These are phyloP conservation scores for Ophidiomyces ophidiicola DNA, from an alignment of 2,329 filamentous ascomycete genomes.

Conservation along the genomic window DNA sequence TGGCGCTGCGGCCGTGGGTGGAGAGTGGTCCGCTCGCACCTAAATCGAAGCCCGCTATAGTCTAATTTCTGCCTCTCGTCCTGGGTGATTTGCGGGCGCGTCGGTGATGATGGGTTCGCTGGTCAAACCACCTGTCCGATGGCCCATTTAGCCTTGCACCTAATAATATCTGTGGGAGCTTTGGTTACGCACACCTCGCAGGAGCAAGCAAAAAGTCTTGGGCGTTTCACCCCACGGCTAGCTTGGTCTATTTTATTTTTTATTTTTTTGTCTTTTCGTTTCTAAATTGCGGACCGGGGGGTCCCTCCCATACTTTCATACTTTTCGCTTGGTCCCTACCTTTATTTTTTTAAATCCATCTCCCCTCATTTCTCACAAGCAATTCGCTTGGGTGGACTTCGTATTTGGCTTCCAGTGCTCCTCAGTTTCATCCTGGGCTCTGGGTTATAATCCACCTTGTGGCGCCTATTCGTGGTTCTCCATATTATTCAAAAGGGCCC, in stretches of 20 bases:
- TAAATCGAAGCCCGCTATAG: constrained; percentile 8
- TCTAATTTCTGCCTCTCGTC: constrained; percentile 6
- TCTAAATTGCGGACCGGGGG: constrained; percentile 17
- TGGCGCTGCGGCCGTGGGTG: constrained; percentile 10
- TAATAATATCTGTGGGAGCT: constrained; percentile 10
- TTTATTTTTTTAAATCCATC: constrained; percentile 3
- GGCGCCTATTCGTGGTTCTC: constrained; percentile 4
- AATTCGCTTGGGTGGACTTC: constrained; percentile 14
- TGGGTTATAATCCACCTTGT: constrained; percentile 8
- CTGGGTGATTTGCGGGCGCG: constrained; percentile 10
- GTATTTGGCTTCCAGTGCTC: constrained; percentile 11
- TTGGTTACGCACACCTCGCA: constrained; percentile 10
- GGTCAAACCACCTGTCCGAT: constrained; percentile 9
- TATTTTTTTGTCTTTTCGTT: too few species aligned
- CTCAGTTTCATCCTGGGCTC: constrained; percentile 2
- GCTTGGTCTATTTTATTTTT: constrained; percentile 22
- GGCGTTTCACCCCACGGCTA: constrained; percentile 30
- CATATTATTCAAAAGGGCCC: constrained; percentile 2
- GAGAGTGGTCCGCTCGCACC: constrained; percentile 11
- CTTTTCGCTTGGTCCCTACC: constrained; percentile 15
- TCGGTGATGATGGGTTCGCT: constrained; percentile 4
- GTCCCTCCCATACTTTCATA: constrained; percentile 8
- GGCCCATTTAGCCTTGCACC: constrained; percentile 10
- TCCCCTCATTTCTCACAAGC: constrained; percentile 12
- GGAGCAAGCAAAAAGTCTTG: constrained; percentile 17